These are phyloP conservation scores for Penicillium fimorum DNA, from an alignment of 495 filamentous ascomycete genomes.

Conservation along the genomic window DNA sequence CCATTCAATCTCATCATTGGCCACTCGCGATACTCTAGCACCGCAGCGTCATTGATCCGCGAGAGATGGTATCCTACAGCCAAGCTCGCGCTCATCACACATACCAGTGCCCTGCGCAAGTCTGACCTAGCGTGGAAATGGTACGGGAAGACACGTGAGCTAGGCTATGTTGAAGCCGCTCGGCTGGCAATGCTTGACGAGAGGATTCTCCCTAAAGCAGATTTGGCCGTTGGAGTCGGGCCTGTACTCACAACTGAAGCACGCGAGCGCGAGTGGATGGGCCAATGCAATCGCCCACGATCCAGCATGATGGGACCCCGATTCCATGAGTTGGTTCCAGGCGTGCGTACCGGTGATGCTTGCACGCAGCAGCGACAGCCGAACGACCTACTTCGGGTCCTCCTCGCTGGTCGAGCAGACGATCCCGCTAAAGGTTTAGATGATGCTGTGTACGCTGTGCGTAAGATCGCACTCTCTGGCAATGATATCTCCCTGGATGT, in stretches of 20 bases:
- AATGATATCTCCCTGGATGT: slow-evolving; percentile 1
- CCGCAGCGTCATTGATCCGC: not conserved
- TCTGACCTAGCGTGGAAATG: not conserved
- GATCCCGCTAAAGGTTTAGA: slow-evolving; percentile 3
- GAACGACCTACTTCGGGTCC: not conserved
- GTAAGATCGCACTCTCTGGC: not conserved
- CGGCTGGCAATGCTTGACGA: slow-evolving; percentile 1
- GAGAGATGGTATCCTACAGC: slow-evolving; percentile 6
- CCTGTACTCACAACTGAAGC: slow-evolving; percentile 1
- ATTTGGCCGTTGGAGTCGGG: slow-evolving; percentile 1
- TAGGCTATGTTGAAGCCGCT: slow-evolving; percentile 1
- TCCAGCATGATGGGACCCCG: not conserved
- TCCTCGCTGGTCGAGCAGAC: slow-evolving; percentile 1
- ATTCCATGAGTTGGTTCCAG: not conserved
- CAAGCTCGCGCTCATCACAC: slow-evolving; percentile 1
- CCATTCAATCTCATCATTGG: slow-evolving; percentile 3
- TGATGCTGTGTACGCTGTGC: not conserved
- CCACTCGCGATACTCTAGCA: slow-evolving; percentile 1
- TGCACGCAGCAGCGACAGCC: not conserved
- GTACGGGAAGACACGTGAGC: slow-evolving; percentile 1
- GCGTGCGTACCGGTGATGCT: not conserved
- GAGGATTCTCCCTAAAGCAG: slow-evolving; percentile 2
- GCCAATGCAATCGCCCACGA: not conserved
- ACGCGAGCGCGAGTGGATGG: not conserved
- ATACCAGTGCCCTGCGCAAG: not conserved